A percentile compares a stretch with the other conserved stretches of the same genome.
Evolutionary conservation across 768 basidiomycete genomes (phyloP).

Genomic region (Lentinula sp.): DNA sequence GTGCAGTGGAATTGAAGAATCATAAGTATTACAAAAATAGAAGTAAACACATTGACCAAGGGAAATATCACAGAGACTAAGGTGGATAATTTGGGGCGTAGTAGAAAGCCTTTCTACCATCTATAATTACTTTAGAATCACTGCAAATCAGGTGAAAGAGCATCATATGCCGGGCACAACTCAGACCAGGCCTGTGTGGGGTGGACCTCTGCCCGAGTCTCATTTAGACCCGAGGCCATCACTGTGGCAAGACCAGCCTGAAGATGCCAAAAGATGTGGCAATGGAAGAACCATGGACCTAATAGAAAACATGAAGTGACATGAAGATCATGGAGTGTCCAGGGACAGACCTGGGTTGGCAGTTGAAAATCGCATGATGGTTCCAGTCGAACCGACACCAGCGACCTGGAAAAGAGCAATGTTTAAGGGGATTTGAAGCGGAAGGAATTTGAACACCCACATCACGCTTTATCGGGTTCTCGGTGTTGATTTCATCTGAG

Average conservation of each 20-base stretch:
- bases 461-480: constrained; percentile 41
- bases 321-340: not conserved
- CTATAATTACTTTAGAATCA: not conserved
- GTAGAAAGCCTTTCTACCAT: too few species aligned
- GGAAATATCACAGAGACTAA: too few species aligned
- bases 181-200: constrained; percentile 17
- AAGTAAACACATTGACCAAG: too few species aligned
- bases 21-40: too few species aligned
- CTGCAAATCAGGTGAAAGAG: not conserved
- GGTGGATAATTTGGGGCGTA: too few species aligned
- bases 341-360: constrained; percentile 40
- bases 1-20: too few species aligned
- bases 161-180: constrained; percentile 20
- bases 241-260: constrained; percentile 37
- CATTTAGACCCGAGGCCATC: constrained; percentile 25
- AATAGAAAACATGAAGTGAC: not conserved
- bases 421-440: not conserved
- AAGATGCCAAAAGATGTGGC: constrained; percentile 34
- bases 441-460: constrained; percentile 4
- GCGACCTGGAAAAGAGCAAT: constrained; percentile 8
- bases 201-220: constrained; percentile 7
- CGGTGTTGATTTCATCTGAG: constrained; percentile 25
- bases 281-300: constrained; percentile 25
- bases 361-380: constrained; percentile 45
- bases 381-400: constrained; percentile 13